phyloP scores from a whole-genome alignment of 2,329 filamentous ascomycete species.

The Fusarium subglutinans region DNA sequence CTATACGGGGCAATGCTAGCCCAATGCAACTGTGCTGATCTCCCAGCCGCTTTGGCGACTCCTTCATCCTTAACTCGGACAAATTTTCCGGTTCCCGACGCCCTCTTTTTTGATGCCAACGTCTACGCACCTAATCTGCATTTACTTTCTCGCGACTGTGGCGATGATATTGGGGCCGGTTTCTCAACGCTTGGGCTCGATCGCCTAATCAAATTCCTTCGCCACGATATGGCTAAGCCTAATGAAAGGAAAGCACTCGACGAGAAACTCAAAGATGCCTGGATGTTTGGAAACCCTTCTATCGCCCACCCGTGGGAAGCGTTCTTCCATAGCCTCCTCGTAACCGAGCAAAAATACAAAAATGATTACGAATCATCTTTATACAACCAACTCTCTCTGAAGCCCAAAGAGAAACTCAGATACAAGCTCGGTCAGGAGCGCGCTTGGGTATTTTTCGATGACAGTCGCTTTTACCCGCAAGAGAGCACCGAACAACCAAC shows the following conservation, averaged over 20 bases:
- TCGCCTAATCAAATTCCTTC: not conserved
- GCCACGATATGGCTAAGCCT: not conserved
- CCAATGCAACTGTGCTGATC: not conserved
- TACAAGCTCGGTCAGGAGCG: not conserved
- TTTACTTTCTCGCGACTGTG: no score
- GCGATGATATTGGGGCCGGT: no score
- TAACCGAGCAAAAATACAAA: not conserved
- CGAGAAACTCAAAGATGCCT: no score
- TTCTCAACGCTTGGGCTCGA: not conserved
- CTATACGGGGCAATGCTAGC: slow-evolving; percentile 21
- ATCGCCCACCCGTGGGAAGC: no score
- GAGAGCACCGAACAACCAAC: not conserved
- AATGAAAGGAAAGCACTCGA: not conserved
- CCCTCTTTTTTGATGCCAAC: no score
- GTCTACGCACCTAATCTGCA: no score
- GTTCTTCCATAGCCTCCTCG: no score
- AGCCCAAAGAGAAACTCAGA: not conserved
- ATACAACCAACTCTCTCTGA: not conserved
- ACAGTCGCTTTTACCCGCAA: not conserved
- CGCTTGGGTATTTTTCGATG: not conserved
- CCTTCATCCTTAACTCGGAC: not conserved
- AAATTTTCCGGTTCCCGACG: no score
- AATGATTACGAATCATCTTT: not conserved
- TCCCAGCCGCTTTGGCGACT: not conserved
- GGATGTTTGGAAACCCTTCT: no score